A percentile compares a stretch with the other conserved stretches of the same genome.
These are phyloP conservation scores for Thermochaetoides thermophila DNA, from an alignment of 495 filamentous ascomycete species.

Conservation along the genomic window DNA sequence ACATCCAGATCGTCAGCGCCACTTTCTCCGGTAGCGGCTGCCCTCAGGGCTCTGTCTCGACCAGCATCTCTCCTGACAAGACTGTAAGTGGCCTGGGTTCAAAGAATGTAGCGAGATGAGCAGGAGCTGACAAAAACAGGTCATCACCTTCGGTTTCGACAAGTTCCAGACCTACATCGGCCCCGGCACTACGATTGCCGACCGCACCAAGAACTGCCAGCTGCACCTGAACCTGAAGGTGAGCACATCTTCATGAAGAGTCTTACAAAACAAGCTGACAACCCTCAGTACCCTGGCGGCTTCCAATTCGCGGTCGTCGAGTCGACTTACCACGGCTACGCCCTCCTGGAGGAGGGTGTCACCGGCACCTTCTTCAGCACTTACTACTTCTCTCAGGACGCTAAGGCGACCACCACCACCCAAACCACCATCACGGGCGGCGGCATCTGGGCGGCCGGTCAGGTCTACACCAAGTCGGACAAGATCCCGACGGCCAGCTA, in stretches of 20 bases:
- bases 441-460: slow-evolving; percentile 28
- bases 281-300: slow-evolving; percentile 33
- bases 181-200: slow-evolving; percentile 21
- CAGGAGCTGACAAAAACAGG: slow-evolving; percentile 14
- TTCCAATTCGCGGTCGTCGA: slow-evolving; percentile 43
- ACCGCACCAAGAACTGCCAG: slow-evolving; percentile 45
- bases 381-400: slow-evolving; percentile 43
- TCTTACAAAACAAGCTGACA: not conserved
- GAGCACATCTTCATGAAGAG: not conserved
- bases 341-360: slow-evolving; percentile 35
- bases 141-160: slow-evolving; percentile 44
- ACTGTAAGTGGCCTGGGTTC: slow-evolving; percentile 30
- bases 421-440: slow-evolving; percentile 33
- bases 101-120: too few relatives aligned
- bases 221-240: slow-evolving; percentile 38
- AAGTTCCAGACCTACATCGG: slow-evolving; percentile 43
- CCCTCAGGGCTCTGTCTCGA: slow-evolving; percentile 35
- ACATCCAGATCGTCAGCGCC: slow-evolving; percentile 37
- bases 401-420: slow-evolving; percentile 34
- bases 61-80: slow-evolving; percentile 35
- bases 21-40: slow-evolving; percentile 47
- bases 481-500: slow-evolving; percentile 34
- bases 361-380: slow-evolving; percentile 41
- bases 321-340: slow-evolving; percentile 43
- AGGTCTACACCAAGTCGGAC: slow-evolving; percentile 45